Base-by-base conservation (phyloP, 2,329 filamentous ascomycete species). In the Teratosphaeria gauchensis region DNA sequence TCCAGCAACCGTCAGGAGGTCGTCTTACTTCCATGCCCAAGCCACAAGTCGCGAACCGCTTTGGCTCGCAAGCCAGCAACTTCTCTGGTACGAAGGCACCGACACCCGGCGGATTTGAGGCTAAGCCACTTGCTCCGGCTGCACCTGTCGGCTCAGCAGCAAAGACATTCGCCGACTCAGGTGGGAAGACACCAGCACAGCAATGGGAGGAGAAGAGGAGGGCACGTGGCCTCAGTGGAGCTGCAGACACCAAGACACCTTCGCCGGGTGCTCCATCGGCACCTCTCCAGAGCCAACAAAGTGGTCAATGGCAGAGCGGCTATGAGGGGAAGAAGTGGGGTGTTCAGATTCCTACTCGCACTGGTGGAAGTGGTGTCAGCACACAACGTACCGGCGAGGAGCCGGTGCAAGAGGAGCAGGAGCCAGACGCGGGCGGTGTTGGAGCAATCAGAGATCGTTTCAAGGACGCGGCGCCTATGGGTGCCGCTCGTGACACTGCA, bases 201-300 rank as follows among this genome's bases (percentile, higher is more conserved):
- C 77, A 96, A 38, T 99, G 94, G 94, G 92, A 92, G 0, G 94
- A 99, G 78, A 95, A 92, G 78, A 97, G 97, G 78, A 86, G 85
- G 61, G 85, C 94, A 72, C 82, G 86, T 59, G 84, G 82, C 24
- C 65, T 73, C 28, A 78, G 74, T 56, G 86, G 82, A 53, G 77
- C 77, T 48, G 77, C 72, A 55, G 76, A 81, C 55, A 75, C 78
- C 31, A 73, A 79, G 55, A 72, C 78, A 21, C 70, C 81, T 19
- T n/a, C 51, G 69, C 73, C 53, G 62, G 67, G 19, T 56, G 59
- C 19, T 16, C 67, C 66, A 28, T 63, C 74, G 2, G 75, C 83
- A 48, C 81, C 85, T 0, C 76, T 90, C 33, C 72, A 78, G 55
- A 79, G 81, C 55, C 90, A 96, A 72, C 80, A 81, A 69, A 95